Evolutionary conservation across 805 yeast species (phyloP), one percentile per base, ranked within the genome.

Genomic region (Priceomyces melissophilus): DNA sequence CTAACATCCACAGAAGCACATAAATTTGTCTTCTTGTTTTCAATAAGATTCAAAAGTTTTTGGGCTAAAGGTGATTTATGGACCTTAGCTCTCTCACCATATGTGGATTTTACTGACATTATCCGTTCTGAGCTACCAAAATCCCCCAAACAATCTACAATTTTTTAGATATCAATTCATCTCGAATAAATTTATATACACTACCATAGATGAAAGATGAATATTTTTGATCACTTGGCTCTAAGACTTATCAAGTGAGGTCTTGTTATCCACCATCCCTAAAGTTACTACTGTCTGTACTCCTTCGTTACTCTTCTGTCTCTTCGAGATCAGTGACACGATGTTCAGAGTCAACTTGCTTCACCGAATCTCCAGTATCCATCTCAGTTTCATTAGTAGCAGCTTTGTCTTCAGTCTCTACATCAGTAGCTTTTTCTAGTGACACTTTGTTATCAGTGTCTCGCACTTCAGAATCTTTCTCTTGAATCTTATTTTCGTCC

Each of bases 1-100:
- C 79, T 77, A 16, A 93, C 95, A 61, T 93, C 99, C 10, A 91
- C 79, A 8, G 97, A 89, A 9, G 97, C 97, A 71, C 98, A 93
- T 42, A 93, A 73, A 54, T 91, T 93, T 38, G 96, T 77, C 62
- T 88, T 71, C 64, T 93, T 93, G 34, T 65, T 59, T 38, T 82
- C 87, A 85, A 91, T 88, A 29, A 90, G 73, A 12, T 63, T 63
- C 44, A 93, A 71, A 20, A 93, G 75, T 46, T 86, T 78, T 39
- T 77, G 65, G 2, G 96, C 98, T 20, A 93, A 82, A 2, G 90
- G 84, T 12, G 95, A 84, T 0, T 79, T 65, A 56, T 89, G 96
- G 4, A 60, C 51, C 10, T 61, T 69, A 3, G 96, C 93, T 63
- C 98, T 79, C 43, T 75, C 70, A 12, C 79, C 65, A 61, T 87